A percentile compares a stretch with the other conserved stretches of the same genome.
Evolutionary conservation across 306 rosid species (phyloP).

Genomic region (Alnus glutinosa): DNA sequence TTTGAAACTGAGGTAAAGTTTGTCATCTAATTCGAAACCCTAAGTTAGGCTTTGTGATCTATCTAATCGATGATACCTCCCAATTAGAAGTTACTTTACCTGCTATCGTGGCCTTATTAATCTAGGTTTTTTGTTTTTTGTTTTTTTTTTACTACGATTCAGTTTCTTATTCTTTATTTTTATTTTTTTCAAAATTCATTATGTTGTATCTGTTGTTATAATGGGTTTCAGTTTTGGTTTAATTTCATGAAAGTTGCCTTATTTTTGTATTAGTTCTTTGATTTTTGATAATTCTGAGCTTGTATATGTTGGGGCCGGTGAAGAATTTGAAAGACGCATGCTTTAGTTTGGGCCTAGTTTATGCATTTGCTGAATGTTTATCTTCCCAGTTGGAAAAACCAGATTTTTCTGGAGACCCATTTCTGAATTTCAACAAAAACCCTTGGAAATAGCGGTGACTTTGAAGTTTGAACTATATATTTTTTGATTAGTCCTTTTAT

Average conservation of each 20-base stretch:
- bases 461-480: neutral
- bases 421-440: conserved; percentile 3
- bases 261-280: neutral
- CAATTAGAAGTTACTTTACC: neutral
- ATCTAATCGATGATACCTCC: neutral
- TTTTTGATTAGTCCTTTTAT: neutral
- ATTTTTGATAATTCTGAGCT: neutral
- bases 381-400: neutral
- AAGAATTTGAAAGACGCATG: neutral
- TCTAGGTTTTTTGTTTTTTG: neutral
- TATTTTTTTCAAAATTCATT: neutral
- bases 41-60: neutral
- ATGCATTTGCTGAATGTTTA: neutral
- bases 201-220: neutral
- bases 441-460: neutral
- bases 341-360: neutral
- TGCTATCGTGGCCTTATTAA: neutral
- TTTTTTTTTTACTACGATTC: neutral
- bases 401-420: neutral
- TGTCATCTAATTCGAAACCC: neutral
- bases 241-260: neutral
- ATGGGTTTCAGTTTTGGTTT: neutral
- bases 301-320: neutral
- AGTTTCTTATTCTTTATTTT: neutral
- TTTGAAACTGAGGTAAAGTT: neutral